Evolutionary conservation across 148 eudicot genomes (phyloP).

Genomic region (Persicaria maculosa): DNA sequence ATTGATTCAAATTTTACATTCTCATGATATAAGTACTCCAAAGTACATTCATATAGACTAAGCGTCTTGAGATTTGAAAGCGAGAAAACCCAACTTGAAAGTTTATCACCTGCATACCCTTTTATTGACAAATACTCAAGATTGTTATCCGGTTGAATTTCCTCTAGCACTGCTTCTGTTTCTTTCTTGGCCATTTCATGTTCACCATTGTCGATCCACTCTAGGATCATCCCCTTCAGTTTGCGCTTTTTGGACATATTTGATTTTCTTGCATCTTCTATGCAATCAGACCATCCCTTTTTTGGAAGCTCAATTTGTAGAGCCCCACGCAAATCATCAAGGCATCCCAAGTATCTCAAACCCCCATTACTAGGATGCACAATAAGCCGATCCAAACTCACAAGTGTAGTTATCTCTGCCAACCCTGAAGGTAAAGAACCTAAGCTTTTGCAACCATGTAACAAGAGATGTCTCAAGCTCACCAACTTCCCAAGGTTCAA

Average conservation of each 20-base stretch:
- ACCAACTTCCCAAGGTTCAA: too few relatives aligned
- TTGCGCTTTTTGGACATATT: neutral
- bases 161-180: neutral
- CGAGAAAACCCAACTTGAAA: neutral
- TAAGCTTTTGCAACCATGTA: too few relatives aligned
- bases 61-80: neutral
- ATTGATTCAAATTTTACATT: too few relatives aligned
- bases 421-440: too few relatives aligned
- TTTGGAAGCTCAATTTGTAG: neutral
- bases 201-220: slow-evolving; percentile 1
- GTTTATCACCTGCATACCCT: neutral
- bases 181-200: neutral
- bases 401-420: too few relatives aligned
- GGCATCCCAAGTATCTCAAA: neutral
- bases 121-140: neutral
- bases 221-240: neutral
- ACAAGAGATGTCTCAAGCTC: too few relatives aligned
- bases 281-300: neutral
- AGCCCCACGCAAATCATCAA: neutral
- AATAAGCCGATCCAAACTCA: too few relatives aligned
- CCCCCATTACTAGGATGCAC: too few relatives aligned
- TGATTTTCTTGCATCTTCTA: neutral
- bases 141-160: neutral
- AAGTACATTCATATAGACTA: neutral
- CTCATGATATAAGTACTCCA: neutral